These are phyloP conservation scores for Chalara sp. DNA, from an alignment of 2,329 filamentous ascomycete genomes.

Conservation along the genomic window DNA sequence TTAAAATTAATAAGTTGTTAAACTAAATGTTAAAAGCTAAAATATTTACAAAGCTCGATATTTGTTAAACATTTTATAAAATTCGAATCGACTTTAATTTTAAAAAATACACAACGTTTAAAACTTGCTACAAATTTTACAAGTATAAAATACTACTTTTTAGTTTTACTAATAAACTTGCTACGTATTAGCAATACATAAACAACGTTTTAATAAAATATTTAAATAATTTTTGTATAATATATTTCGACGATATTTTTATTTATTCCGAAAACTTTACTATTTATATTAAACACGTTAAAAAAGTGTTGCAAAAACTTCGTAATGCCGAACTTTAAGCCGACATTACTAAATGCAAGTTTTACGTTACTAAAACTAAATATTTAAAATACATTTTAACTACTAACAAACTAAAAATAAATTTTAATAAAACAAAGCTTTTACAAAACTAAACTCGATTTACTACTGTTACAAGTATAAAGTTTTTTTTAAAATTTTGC, in stretches of 20 bases:
- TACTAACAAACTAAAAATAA: constrained; percentile 3
- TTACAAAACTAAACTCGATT: neutral
- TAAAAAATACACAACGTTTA: neutral
- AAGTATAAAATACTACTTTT: neutral
- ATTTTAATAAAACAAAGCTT: neutral
- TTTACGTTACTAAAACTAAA: constrained; percentile 1
- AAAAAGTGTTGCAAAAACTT: constrained; percentile 1
- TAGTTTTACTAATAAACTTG: neutral
- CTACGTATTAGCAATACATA: neutral
- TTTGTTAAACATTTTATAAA: neutral
- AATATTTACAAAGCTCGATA: neutral
- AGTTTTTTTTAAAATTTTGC: constrained; percentile 3
- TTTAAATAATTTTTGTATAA: neutral
- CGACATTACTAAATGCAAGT: constrained; percentile 5
- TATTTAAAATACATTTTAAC: constrained; percentile 3
- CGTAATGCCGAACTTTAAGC: neutral
- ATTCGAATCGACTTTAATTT: neutral
- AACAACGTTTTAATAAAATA: neutral
- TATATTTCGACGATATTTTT: constrained; percentile 6
- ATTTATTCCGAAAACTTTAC: constrained; percentile 1
- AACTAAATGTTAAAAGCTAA: neutral
- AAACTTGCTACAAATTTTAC: neutral
- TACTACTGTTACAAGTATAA: too few relatives aligned
- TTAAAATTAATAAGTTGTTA: neutral
- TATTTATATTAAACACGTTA: constrained; percentile 1